Evolutionary conservation across 768 basidiomycete genomes (phyloP).

Genomic region (Russula olivacea): DNA sequence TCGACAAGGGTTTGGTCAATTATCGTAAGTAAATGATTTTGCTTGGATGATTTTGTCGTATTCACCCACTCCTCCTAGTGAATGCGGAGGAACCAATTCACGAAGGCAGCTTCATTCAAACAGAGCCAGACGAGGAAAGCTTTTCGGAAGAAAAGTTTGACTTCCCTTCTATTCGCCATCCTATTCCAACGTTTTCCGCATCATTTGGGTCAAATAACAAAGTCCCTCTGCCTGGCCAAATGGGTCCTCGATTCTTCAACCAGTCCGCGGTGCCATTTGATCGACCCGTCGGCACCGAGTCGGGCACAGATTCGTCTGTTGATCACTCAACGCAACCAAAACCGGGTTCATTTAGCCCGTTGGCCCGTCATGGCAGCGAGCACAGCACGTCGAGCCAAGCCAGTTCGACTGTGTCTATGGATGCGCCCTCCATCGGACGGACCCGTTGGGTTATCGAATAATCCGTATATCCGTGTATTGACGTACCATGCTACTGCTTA

Average conservation of each 20-base stretch:
- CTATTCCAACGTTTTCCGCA: conserved; percentile 51
- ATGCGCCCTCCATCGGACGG: conserved; percentile 15
- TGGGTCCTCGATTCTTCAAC: conserved; percentile 48
- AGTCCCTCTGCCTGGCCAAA: conserved; percentile 36
- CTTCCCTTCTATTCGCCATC: conserved; percentile 51
- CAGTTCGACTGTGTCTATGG: conserved; percentile 31
- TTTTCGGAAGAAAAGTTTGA: conserved; percentile 44
- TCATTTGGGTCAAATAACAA: conserved; percentile 34
- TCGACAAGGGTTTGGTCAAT: conserved; percentile 64
- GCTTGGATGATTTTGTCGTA: conserved; percentile 1
- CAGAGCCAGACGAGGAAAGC: conserved; percentile 30
- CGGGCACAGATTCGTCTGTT: not conserved
- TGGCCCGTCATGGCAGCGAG: conserved; percentile 37
- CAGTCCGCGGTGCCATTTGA: conserved; percentile 30
- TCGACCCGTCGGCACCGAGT: conserved; percentile 10
- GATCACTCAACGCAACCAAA: not conserved
- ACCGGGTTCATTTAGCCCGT: conserved; percentile 4
- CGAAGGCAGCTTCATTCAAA: conserved; percentile 39
- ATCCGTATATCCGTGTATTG: conserved; percentile 26
- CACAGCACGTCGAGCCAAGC: conserved; percentile 36
- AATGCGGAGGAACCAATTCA: conserved; percentile 47
- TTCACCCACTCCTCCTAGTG: conserved; percentile 37
- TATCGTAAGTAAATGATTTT: conserved; percentile 46
- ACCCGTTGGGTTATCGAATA: conserved; percentile 57
- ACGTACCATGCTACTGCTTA: not conserved